Percentiles rank a stretch among this genome's conserved stretches.
Evolutionary conservation across 116 monocot species (phyloP).

Genomic region (Zostera marina): DNA sequence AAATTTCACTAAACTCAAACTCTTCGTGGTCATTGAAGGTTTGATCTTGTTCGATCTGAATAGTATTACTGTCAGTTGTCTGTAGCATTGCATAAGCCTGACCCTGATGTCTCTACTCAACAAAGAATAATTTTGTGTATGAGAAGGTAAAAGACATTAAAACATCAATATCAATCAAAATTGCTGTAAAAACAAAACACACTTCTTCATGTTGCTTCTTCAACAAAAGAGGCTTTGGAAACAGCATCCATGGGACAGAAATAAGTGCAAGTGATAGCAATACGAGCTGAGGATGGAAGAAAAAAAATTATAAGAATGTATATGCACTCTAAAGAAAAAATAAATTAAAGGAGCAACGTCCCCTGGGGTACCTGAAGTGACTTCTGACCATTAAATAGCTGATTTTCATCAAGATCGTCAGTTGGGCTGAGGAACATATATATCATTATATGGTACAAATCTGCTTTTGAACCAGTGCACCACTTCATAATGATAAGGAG

Average conservation of each 20-base stretch:
- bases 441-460: conserved; percentile 99
- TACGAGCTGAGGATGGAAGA: conserved; percentile 45
- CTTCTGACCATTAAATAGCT: conserved; percentile 88
- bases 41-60: conserved; percentile 50
- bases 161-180: not conserved
- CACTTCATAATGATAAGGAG: conserved; percentile 90
- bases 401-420: conserved; percentile 97
- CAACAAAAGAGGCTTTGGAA: conserved; percentile 88
- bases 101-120: conserved; percentile 81
- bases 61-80: conserved; percentile 39
- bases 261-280: conserved; percentile 75
- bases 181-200: conserved; percentile 3
- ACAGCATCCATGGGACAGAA: conserved; percentile 98
- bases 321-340: not conserved
- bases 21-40: conserved; percentile 64
- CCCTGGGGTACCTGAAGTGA: conserved; percentile 40
- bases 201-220: conserved; percentile 87
- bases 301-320: not conserved
- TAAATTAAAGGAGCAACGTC: not conserved
- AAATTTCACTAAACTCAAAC: conserved; percentile 94
- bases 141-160: not conserved
- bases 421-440: conserved; percentile 99
- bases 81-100: conserved; percentile 62
- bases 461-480: conserved; percentile 90
- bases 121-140: not conserved